These are phyloP conservation scores for Pleurotus sapidus DNA, from an alignment of 768 basidiomycete species.

Conservation along the genomic window DNA sequence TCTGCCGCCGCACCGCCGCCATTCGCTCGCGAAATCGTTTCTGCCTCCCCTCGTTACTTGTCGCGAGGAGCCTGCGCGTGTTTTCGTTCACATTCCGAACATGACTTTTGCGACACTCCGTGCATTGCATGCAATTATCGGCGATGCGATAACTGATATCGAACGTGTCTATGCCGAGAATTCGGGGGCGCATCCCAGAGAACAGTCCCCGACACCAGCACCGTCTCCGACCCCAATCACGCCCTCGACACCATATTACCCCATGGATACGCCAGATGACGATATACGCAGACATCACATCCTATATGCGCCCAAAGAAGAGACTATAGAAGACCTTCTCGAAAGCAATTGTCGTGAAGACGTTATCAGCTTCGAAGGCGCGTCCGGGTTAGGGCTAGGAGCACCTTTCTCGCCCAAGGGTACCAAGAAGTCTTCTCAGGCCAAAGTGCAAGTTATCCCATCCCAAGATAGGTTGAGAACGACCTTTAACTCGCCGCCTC, in stretches of 20 bases:
- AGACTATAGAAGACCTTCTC: not conserved
- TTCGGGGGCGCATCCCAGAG: not conserved
- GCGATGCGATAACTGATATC: constrained; percentile 67
- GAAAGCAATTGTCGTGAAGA: not conserved
- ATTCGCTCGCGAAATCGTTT: not conserved
- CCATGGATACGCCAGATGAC: not conserved
- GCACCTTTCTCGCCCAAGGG: constrained; percentile 6
- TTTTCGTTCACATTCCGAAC: not conserved
- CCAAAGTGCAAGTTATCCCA: not conserved
- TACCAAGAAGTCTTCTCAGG: constrained; percentile 1
- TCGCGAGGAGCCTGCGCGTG: not conserved
- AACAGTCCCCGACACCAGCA: constrained; percentile 12
- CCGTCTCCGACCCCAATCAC: constrained; percentile 15
- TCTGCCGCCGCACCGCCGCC: not conserved
- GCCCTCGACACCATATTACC: constrained; percentile 10
- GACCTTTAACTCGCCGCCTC: not conserved
- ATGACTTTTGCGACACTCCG: constrained; percentile 66
- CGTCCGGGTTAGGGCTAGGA: not conserved
- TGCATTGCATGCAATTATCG: constrained; percentile 63
- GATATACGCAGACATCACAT: not conserved
- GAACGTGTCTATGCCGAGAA: constrained; percentile 48
- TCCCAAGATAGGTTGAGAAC: not conserved
- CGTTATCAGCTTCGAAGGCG: not conserved
- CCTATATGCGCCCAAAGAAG: not conserved
- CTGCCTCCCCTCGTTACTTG: not conserved